Percentiles rank a stretch among this genome's conserved stretches.
Conservation (phyloP, 2,329 filamentous ascomycete genomes). For the Amesomyces nigricolor region DNA sequence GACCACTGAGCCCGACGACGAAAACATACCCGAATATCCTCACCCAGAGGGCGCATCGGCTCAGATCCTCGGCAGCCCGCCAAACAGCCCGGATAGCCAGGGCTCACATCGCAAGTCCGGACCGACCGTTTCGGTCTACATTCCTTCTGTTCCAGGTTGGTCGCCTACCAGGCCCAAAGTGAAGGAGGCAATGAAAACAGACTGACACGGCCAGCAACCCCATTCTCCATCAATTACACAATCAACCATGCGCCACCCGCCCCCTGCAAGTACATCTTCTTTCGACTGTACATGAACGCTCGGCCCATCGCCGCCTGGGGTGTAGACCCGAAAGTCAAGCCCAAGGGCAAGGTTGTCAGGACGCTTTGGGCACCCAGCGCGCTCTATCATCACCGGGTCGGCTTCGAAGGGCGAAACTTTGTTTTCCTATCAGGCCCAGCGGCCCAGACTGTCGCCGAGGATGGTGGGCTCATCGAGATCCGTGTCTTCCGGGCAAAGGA, state of each 20-base stretch:
- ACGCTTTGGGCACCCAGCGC: slow-evolving; percentile 46
- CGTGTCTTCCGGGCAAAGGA: slow-evolving; percentile 48
- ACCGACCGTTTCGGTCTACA: slow-evolving; percentile 49
- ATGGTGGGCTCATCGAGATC: slow-evolving; percentile 52
- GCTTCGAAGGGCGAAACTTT: slow-evolving; percentile 47
- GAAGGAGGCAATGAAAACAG: background rate
- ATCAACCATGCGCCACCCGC: slow-evolving; percentile 33
- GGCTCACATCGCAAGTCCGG: slow-evolving; percentile 28
- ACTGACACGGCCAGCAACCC: slow-evolving; percentile 36
- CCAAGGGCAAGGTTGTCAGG: slow-evolving; percentile 38
- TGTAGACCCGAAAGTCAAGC: slow-evolving; percentile 34
- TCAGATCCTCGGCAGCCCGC: background rate
- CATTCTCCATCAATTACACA: slow-evolving; percentile 49
- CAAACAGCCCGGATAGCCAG: background rate
- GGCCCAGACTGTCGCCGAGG: slow-evolving; percentile 39
- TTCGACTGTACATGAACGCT: slow-evolving; percentile 52
- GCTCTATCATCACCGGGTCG: slow-evolving; percentile 36
- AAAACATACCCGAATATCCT: slow-evolving; percentile 47
- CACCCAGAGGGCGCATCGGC: slow-evolving; percentile 48
- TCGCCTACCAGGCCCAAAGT: background rate
- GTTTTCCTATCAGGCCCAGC: slow-evolving; percentile 40
- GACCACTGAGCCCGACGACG: slow-evolving; percentile 32
- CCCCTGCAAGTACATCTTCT: slow-evolving; percentile 42
- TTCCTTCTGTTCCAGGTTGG: slow-evolving; percentile 49
- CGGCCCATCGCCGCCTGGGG: slow-evolving; percentile 49